Conservation (phyloP, 2,329 filamentous ascomycete genomes). For the Xylaria digitata region DNA sequence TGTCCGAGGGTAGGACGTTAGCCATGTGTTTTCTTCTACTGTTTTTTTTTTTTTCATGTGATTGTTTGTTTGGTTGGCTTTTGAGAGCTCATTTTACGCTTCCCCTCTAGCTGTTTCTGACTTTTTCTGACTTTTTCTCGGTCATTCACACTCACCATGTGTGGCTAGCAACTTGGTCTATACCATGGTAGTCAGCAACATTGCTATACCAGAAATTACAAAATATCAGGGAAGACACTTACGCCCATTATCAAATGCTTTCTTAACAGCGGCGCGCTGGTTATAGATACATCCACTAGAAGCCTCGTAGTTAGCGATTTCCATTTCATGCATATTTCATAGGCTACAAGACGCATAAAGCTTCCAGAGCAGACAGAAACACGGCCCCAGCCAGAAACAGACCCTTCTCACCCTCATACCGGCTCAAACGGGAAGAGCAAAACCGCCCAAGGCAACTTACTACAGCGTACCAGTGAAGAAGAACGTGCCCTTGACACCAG, state of each 20-base stretch:
- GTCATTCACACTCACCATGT: constrained; percentile 55
- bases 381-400: too few relatives aligned
- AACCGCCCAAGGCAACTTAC: background rate
- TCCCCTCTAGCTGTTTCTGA: background rate
- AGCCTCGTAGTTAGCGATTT: background rate
- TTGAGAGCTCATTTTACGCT: background rate
- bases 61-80: background rate
- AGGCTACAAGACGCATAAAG: too few relatives aligned
- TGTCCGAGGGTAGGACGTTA: constrained; percentile 32
- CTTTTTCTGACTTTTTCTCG: too few relatives aligned
- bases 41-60: background rate
- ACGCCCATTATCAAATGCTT: constrained; percentile 60
- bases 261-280: constrained; percentile 63
- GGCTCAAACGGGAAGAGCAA: too few relatives aligned
- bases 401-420: too few relatives aligned
- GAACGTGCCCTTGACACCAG: constrained; percentile 64
- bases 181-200: constrained; percentile 3
- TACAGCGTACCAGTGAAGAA: constrained; percentile 65
- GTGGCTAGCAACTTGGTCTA: constrained; percentile 64
- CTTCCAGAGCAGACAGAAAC: too few relatives aligned
- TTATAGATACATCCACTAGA: constrained; percentile 60
- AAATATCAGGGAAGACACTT: constrained; percentile 2
- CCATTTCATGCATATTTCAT: too few relatives aligned
- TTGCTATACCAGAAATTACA: background rate
- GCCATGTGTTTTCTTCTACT: background rate